phyloP scores from a whole-genome alignment of 257 asterid genomes.

The Misopates orontium region DNA sequence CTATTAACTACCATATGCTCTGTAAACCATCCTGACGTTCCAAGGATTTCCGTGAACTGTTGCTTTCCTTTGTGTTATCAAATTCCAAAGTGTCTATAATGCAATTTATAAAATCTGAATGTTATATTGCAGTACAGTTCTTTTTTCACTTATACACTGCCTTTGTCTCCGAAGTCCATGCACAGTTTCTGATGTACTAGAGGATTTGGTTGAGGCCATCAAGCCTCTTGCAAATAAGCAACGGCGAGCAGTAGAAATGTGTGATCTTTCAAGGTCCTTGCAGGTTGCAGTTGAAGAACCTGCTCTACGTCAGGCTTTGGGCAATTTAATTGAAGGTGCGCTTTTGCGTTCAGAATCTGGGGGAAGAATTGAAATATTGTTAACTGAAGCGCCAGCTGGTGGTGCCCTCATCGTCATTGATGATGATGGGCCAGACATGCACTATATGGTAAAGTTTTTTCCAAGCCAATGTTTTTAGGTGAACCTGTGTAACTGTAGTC shows the following conservation, averaged over 20 bases:
- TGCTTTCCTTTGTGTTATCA: constrained; percentile 15
- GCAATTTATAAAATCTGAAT: constrained; percentile 13
- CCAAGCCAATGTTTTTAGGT: not conserved
- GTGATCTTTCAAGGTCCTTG: constrained; percentile 60
- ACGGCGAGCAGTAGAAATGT: constrained; percentile 56
- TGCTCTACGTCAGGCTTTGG: constrained; percentile 86
- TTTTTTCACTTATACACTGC: constrained; percentile 17
- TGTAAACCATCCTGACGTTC: not conserved
- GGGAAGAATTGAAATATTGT: constrained; percentile 71
- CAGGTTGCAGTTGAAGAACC: constrained; percentile 86
- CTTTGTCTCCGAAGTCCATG: constrained; percentile 60
- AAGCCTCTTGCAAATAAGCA: constrained; percentile 77
- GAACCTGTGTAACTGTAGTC: constrained; percentile 1
- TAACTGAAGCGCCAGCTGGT: constrained; percentile 83
- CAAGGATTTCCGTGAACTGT: constrained; percentile 11
- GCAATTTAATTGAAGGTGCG: constrained; percentile 95
- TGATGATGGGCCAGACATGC: constrained; percentile 98
- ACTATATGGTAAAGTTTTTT: constrained; percentile 71
- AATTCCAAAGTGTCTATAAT: constrained; percentile 15
- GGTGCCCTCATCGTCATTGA: constrained; percentile 84
- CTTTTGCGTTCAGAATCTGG: constrained; percentile 72
- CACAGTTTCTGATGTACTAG: constrained; percentile 61
- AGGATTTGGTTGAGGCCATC: constrained; percentile 79
- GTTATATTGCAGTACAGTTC: constrained; percentile 2
- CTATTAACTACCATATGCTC: not conserved